These are phyloP conservation scores for Paecilomyces niveus DNA, from an alignment of 2,329 filamentous ascomycete species.

Conservation along the genomic window DNA sequence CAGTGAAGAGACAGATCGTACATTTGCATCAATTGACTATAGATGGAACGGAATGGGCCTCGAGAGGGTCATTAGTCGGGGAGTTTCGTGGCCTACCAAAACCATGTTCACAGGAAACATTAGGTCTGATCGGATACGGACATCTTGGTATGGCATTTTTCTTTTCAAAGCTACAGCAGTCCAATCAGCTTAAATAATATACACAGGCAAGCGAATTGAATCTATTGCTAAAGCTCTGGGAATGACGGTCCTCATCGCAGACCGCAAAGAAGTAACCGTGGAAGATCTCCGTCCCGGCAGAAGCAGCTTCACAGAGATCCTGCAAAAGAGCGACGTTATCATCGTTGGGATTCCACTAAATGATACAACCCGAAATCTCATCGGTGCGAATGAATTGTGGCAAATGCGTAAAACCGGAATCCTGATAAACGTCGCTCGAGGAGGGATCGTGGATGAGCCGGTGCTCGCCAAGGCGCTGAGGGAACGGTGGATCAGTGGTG, in stretches of 20 bases:
- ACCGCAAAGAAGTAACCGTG: conserved; percentile 28
- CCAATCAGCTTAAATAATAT: not conserved
- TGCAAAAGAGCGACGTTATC: conserved; percentile 10
- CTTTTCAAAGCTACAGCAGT: not conserved
- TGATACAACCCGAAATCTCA: conserved; percentile 15
- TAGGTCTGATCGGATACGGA: conserved; percentile 42
- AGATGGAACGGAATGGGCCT: conserved; percentile 29
- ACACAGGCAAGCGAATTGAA: conserved; percentile 33
- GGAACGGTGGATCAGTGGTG: conserved; percentile 36
- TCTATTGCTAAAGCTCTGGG: conserved; percentile 33
- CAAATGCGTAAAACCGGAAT: conserved; percentile 35
- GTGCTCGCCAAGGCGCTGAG: conserved; percentile 37
- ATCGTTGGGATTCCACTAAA: conserved; percentile 12
- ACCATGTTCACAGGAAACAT: conserved; percentile 36
- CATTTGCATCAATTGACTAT: conserved; percentile 23
- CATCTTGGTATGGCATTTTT: conserved; percentile 15
- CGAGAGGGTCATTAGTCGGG: conserved; percentile 24
- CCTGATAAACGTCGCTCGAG: conserved; percentile 41
- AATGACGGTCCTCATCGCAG: conserved; percentile 39
- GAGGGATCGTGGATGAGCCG: conserved; percentile 41
- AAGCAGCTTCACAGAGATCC: conserved; percentile 4
- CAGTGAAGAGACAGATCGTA: conserved; percentile 31
- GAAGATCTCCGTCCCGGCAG: conserved; percentile 9
- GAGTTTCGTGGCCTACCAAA: conserved; percentile 25
- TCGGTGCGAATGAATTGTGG: conserved; percentile 27